Percentiles rank a stretch among this genome's conserved stretches.
Evolutionary conservation across 225 moss, liverwort and hornwort genomes (phyloP).

Genomic region (Sphagnum tenellum): DNA sequence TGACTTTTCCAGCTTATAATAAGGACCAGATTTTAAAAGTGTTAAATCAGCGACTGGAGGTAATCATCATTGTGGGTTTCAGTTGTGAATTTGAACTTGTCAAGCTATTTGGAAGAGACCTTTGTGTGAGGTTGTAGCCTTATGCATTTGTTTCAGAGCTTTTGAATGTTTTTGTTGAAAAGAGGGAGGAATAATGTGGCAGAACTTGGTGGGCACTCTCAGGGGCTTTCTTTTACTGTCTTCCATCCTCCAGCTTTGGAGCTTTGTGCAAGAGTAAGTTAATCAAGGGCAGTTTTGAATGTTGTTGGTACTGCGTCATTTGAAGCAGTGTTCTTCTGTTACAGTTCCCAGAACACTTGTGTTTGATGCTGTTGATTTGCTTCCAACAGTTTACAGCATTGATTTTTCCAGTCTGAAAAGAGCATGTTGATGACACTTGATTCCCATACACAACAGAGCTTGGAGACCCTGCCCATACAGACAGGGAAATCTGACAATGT

Average conservation of each 20-base stretch:
- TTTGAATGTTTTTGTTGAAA: not conserved
- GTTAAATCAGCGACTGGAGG: slow-evolving; percentile 64
- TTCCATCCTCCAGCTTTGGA: slow-evolving; percentile 69
- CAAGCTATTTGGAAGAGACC: no score
- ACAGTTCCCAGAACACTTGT: no score
- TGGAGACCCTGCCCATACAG: no score
- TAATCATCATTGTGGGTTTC: slow-evolving; percentile 9
- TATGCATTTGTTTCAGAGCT: not conserved
- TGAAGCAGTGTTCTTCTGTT: no score
- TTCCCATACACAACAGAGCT: no score
- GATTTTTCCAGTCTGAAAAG: no score
- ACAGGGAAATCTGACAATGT: no score
- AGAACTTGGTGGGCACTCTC: slow-evolving; percentile 14
- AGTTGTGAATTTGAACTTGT: not conserved
- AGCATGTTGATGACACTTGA: no score
- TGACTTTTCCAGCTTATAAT: slow-evolving; percentile 86
- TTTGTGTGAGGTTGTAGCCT: not conserved
- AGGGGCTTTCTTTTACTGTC: slow-evolving; percentile 51
- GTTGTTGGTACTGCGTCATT: no score
- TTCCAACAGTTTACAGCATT: no score
- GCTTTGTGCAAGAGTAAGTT: slow-evolving; percentile 87
- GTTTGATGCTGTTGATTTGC: no score
- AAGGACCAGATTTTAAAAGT: slow-evolving; percentile 75
- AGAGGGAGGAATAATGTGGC: slow-evolving; percentile 10
- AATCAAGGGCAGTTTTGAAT: no score